Evolutionary conservation across 129 eudicot species (phyloP).

Genomic region (Flaveria trinervia): DNA sequence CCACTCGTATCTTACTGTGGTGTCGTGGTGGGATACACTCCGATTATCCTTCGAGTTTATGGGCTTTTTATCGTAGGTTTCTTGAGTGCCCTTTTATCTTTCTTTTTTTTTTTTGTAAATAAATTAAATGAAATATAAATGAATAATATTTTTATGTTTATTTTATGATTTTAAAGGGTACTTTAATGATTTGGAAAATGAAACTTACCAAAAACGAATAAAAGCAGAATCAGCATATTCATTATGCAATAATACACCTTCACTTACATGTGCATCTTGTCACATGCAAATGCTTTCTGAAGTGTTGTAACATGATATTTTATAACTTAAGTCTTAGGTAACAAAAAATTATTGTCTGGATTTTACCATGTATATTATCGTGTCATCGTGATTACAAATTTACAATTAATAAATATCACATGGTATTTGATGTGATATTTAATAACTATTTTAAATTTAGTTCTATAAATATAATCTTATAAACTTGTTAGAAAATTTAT

Average conservation of each 20-base stretch:
- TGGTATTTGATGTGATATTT: not conserved
- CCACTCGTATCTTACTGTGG: constrained; percentile 22
- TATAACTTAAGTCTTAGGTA: not conserved
- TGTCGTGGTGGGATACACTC: constrained; percentile 18
- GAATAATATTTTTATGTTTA: not conserved
- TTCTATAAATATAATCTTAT: not conserved
- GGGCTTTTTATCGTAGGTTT: not conserved
- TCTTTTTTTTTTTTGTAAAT: not conserved
- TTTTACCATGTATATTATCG: not conserved
- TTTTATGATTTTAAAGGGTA: not conserved
- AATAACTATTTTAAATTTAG: not conserved
- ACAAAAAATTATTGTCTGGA: not conserved
- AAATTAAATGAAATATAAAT: not conserved
- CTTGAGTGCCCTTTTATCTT: not conserved
- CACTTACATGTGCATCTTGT: constrained; percentile 6
- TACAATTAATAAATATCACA: not conserved
- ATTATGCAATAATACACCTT: not conserved
- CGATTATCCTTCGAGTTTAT: constrained; percentile 5
- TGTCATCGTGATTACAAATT: not conserved
- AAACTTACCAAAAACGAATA: not conserved
- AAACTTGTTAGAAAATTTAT: not conserved
- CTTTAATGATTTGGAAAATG: not conserved
- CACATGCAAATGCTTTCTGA: constrained; percentile 5
- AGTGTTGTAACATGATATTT: constrained; percentile 8
- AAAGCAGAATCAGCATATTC: not conserved